These are phyloP conservation scores for Colletotrichum nymphaeae DNA, from an alignment of 2,329 filamentous ascomycete species.

Conservation along the genomic window DNA sequence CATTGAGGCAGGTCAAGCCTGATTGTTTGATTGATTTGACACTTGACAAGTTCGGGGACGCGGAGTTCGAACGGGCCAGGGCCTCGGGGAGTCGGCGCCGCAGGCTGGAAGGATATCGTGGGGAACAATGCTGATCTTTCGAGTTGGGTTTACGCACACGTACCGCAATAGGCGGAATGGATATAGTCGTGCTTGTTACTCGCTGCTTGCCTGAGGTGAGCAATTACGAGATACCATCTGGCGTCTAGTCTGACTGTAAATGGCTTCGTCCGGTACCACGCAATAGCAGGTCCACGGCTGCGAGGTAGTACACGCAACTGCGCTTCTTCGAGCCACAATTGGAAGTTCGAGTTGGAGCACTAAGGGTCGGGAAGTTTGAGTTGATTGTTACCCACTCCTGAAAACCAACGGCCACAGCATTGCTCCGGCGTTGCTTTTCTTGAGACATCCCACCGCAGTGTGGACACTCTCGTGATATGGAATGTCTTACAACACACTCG, in stretches of 20 bases:
- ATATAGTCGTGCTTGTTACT: neutral
- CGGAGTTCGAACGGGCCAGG: neutral
- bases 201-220: neutral
- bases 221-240: neutral
- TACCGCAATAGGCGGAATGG: neutral
- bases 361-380: neutral
- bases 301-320: neutral
- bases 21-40: neutral
- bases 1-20: neutral
- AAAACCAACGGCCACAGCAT: neutral
- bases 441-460: slow-evolving; percentile 1
- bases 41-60: neutral
- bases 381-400: neutral
- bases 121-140: neutral
- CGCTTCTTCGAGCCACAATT: neutral
- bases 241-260: neutral
- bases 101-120: neutral
- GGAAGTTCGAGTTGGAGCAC: neutral
- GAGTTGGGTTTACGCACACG: neutral
- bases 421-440: slow-evolving; percentile 17
- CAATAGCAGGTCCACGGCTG: neutral
- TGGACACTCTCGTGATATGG: neutral
- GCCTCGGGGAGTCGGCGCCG: too few species aligned
- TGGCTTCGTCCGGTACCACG: neutral
- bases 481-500: slow-evolving; percentile 9